Base-by-base conservation (phyloP, 345 rosid genomes). In the Litchi chinensis region DNA sequence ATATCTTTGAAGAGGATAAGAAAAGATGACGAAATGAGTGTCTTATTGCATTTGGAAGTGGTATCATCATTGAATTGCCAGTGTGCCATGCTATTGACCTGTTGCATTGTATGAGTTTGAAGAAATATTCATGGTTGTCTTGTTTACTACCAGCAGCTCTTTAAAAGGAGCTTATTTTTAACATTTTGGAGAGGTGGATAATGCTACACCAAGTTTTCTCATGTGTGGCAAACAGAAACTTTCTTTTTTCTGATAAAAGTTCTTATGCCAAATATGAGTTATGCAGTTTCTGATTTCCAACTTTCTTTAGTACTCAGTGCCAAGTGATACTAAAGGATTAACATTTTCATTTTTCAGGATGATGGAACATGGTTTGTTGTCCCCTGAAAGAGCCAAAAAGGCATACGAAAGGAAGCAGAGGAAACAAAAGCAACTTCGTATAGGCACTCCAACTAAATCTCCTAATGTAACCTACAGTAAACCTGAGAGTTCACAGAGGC, bases 331-430 rank as follows among this genome's bases (percentile, higher is more conserved):
- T 16, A 46, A 52, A 18, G 7, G 12, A 57, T 24, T 62, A 63
- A 68, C 70, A 71, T 63, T 44, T 65, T 75, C 52, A 48, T 67
- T 72, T 68, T 84, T 65, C 85, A 96, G 99, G 99, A 87, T 96
- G 91, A 94, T 96, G 99, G 99, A 96, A 86, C 98, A 96, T 77
- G 98, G 98, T 28, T 83, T 96, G 85, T 83, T 96, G 77, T 90
- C 97, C 68, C 86, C 91, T 10, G 97, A 91, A 5, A 90, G 87
- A 83, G 89, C 97, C 2, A 94, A 88, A 82, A 89, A 57, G 85
- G 95, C 97, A 5, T 72, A 81, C 5, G 98, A 94, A 86, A 96
- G 89, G 90, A 96, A 93, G 80, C 99, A 90, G 83, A 89, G 93
- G 78, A 94, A 88, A 85, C 97, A 89, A 87, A 96, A 91, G 86